Conservation (phyloP, 2,329 filamentous ascomycete genomes). For the Zasmidium cellare region DNA sequence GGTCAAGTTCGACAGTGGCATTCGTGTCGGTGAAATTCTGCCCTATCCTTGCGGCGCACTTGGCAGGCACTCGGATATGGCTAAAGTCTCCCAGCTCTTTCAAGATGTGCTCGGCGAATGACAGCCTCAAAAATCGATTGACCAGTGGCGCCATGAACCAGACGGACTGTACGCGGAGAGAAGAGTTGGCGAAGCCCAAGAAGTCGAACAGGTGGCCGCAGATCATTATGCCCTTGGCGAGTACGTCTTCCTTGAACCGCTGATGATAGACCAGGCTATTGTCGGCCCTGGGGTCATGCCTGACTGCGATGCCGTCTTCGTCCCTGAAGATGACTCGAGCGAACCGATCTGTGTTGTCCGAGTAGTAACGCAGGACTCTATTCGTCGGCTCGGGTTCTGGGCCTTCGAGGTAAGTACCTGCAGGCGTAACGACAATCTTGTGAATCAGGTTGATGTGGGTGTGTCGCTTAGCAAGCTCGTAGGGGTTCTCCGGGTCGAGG, state of each 20-base stretch:
- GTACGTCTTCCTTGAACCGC: constrained; percentile 59
- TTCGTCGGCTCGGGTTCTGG: constrained; percentile 65
- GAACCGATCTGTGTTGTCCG: constrained; percentile 61
- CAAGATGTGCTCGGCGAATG: constrained; percentile 44
- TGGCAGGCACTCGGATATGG: constrained; percentile 55
- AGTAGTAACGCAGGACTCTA: constrained; percentile 67
- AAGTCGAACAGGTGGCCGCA: constrained; percentile 65
- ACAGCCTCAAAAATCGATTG: constrained; percentile 15
- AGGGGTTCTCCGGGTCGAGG: constrained; percentile 27
- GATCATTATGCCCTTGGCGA: constrained; percentile 62
- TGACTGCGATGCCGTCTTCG: constrained; percentile 67
- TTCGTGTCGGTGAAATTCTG: constrained; percentile 75
- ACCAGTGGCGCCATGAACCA: constrained; percentile 63
- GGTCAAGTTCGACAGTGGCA: constrained; percentile 56
- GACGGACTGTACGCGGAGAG: constrained; percentile 67
- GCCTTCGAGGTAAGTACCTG: constrained; percentile 44
- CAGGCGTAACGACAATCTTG: constrained; percentile 41
- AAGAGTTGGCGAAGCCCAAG: constrained; percentile 78
- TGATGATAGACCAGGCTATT: constrained; percentile 54
- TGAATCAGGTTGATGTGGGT: constrained; percentile 38
- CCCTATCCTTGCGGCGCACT: constrained; percentile 60
- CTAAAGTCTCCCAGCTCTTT: constrained; percentile 51
- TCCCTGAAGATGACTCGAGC: constrained; percentile 72
- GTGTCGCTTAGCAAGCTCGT: constrained; percentile 34
- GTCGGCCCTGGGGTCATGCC: constrained; percentile 54